These are phyloP conservation scores for Anthracocystis setariae DNA, from an alignment of 1,284 basidiomycete species.

Conservation along the genomic window DNA sequence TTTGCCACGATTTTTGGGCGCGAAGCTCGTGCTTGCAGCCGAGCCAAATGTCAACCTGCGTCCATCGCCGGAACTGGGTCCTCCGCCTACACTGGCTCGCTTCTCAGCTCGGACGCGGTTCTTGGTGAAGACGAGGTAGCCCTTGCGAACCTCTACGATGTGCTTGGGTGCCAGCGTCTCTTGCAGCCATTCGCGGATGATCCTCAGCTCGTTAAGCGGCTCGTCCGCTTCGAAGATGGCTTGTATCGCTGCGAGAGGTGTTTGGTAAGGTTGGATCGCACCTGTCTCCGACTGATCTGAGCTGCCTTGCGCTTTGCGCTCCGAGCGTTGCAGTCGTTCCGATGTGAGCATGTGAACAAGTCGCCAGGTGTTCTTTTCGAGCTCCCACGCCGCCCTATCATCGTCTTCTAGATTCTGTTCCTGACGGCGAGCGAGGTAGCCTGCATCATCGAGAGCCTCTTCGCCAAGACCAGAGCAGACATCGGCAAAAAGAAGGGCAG, in stretches of 20 bases:
- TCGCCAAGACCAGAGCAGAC: slow-evolving; percentile 44
- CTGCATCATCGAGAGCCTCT: slow-evolving; percentile 49
- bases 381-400: slow-evolving; percentile 45
- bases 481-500: slow-evolving; percentile 58
- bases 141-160: slow-evolving; percentile 64
- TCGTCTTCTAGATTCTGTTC: slow-evolving; percentile 40
- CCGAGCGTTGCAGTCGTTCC: slow-evolving; percentile 45
- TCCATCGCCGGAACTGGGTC: slow-evolving; percentile 17
- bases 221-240: slow-evolving; percentile 51
- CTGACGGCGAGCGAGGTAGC: slow-evolving; percentile 21
- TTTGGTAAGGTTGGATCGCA: slow-evolving; percentile 49
- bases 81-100: slow-evolving; percentile 40
- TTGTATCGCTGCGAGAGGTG: slow-evolving; percentile 62
- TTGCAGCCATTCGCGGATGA: slow-evolving; percentile 65
- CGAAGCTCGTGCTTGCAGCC: slow-evolving; percentile 39
- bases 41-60: slow-evolving; percentile 37
- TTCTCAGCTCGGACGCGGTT: slow-evolving; percentile 61
- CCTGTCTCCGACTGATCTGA: slow-evolving; percentile 10
- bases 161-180: slow-evolving; percentile 55
- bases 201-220: slow-evolving; percentile 62
- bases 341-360: slow-evolving; percentile 53
- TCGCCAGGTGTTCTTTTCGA: slow-evolving; percentile 60
- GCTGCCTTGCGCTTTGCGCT: slow-evolving; percentile 34
- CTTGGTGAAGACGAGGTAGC: slow-evolving; percentile 65
- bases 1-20: slow-evolving; percentile 48